These are phyloP conservation scores for Polyporus tsugae DNA, from an alignment of 1,284 basidiomycete genomes.

Conservation along the genomic window DNA sequence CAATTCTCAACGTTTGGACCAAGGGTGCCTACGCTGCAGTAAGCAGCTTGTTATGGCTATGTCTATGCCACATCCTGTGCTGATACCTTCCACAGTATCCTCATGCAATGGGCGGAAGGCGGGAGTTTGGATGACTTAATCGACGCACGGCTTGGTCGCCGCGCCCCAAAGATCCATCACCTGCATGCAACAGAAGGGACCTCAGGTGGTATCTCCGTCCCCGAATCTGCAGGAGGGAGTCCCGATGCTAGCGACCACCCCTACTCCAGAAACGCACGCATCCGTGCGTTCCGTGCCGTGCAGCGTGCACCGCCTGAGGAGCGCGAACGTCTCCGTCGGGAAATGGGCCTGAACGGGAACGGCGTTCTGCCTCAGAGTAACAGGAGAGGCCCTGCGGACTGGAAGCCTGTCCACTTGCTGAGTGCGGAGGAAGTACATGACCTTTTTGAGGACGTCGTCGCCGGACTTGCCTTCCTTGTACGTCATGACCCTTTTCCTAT, in stretches of 20 bases:
- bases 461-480: conserved; percentile 84
- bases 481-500: conserved; percentile 36
- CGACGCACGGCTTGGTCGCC: conserved; percentile 69
- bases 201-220: conserved; percentile 22
- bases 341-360: conserved; percentile 49
- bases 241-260: conserved; percentile 20
- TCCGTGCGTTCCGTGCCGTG: conserved; percentile 77
- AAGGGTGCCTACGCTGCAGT: conserved; percentile 85
- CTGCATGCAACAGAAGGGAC: conserved; percentile 36
- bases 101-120: conserved; percentile 95
- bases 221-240: conserved; percentile 14
- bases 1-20: conserved; percentile 89
- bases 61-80: neutral
- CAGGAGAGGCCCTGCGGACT: conserved; percentile 42
- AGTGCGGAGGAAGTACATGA: conserved; percentile 83
- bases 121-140: conserved; percentile 87
- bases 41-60: conserved; percentile 25
- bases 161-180: conserved; percentile 30
- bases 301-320: conserved; percentile 71
- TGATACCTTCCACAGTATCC: conserved; percentile 61
- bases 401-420: conserved; percentile 80
- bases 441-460: conserved; percentile 80
- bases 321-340: conserved; percentile 61
- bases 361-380: conserved; percentile 22
- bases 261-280: conserved; percentile 72